phyloP scores from a whole-genome alignment of 2,329 filamentous ascomycete species.

The Aureobasidium subglaciale region DNA sequence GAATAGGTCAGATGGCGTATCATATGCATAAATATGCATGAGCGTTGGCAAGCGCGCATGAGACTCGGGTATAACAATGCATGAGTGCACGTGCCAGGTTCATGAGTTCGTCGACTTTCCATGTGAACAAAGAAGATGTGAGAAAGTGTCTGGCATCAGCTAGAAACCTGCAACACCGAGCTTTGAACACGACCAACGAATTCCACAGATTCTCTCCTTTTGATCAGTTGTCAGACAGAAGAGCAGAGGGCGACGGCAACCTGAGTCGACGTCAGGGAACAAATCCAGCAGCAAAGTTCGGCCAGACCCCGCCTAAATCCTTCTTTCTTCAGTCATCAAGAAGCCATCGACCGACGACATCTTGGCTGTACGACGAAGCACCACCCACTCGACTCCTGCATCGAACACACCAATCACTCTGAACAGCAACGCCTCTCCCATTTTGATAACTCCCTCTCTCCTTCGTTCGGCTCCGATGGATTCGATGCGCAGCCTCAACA shows the following conservation, averaged over 20 bases:
- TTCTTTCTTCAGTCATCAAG: slow-evolving; percentile 4
- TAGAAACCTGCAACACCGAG: background rate
- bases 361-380: background rate
- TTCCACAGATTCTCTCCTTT: background rate
- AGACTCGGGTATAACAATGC: background rate
- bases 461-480: slow-evolving; percentile 43
- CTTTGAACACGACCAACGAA: background rate
- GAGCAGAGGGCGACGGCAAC: background rate
- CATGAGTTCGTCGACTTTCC: background rate
- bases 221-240: no score
- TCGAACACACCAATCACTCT: background rate
- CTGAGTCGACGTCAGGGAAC: background rate
- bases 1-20: background rate
- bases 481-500: slow-evolving; percentile 57
- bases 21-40: background rate
- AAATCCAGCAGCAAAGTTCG: background rate
- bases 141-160: background rate
- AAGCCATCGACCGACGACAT: background rate
- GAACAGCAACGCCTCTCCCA: background rate
- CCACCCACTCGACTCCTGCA: no score
- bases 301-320: slow-evolving; percentile 12
- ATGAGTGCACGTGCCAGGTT: background rate
- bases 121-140: background rate
- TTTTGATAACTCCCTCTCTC: background rate
- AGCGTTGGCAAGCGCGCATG: background rate